Evolutionary conservation across 164 flowering plant species (phyloP), one percentile per base, ranked within the genome.

Genomic region (Nelumbo lutea): DNA sequence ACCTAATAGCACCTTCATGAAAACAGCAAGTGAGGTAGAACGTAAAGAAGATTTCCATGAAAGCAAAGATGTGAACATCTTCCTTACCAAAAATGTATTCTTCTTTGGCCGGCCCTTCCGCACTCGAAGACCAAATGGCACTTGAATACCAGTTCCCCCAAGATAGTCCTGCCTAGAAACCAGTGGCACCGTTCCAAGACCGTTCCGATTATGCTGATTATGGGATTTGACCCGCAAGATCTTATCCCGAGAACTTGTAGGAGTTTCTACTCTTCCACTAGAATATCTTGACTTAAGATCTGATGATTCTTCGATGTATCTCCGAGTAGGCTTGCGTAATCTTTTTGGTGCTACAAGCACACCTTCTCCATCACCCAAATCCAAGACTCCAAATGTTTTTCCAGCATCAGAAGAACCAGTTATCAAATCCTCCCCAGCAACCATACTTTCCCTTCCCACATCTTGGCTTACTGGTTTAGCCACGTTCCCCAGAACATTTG

Each of bases 301-400:
- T 43, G 98, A 91, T 68, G 87, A 83, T 80, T 94, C 97, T 84
- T 95, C 97, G 77, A 95, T 92, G 70, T 90, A 95, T 72, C 99
- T 77, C 75, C 67, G 88, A 5, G 99, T 95, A 38, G 99, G 99
- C 80, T 89, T 95, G 65, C 99, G 77, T 59, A 84, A 77, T 87
- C 99, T 87, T 79, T 92, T 95, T 15, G 78, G 81, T 48, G 77
- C 85, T 70, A 27, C 27, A 27, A 27, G 27, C 27, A 27, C 27
- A 59, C 65, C 71, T 27, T 27, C 27, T 42, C 67, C 61, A 44
- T 74, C 78, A 61, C 55, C 82, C 40, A 46, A 51, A 65, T 75
- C 74, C 52, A 39, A 56, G 27, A 27, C 27, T 27, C 27, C 27
- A 27, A 27, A 27, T 48, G 41, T 64, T 48, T 66, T 63, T 11